Evolutionary conservation across 768 basidiomycete species (phyloP).

Genomic region (Mycena latifolia): DNA sequence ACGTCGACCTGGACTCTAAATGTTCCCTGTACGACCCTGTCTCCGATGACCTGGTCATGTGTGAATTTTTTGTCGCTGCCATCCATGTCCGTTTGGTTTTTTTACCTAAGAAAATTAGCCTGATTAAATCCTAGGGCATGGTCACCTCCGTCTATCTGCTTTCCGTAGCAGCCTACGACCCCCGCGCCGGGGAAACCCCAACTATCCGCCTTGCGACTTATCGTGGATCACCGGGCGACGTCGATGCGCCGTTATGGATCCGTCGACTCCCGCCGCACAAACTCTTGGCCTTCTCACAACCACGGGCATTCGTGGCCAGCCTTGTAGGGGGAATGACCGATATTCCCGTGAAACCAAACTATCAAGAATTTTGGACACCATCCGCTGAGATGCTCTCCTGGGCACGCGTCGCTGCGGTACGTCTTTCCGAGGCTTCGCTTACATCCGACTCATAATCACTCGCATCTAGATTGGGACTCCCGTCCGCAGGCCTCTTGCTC

Average conservation of each 20-base stretch:
- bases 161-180: not conserved
- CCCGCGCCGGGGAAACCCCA: not conserved
- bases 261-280: not conserved
- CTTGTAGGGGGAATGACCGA: conserved; percentile 4
- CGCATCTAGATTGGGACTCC: conserved; percentile 6
- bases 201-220: not conserved
- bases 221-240: not conserved
- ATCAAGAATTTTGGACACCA: not conserved
- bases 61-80: not conserved
- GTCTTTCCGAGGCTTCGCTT: not conserved
- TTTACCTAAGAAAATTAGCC: not conserved
- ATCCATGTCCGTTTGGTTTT: not conserved
- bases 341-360: not conserved
- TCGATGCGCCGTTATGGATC: conserved; percentile 2
- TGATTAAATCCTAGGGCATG: not conserved
- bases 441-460: not conserved
- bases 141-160: not conserved
- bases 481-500: not conserved
- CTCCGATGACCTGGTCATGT: not conserved
- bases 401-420: conserved; percentile 4
- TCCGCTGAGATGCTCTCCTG: conserved; percentile 4
- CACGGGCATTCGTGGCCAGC: not conserved
- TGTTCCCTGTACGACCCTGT: not conserved
- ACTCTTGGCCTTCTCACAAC: conserved; percentile 6
- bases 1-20: not conserved